phyloP scores from a whole-genome alignment of 2,329 filamentous ascomycete genomes.

The Pestalotiopsis sp. region DNA sequence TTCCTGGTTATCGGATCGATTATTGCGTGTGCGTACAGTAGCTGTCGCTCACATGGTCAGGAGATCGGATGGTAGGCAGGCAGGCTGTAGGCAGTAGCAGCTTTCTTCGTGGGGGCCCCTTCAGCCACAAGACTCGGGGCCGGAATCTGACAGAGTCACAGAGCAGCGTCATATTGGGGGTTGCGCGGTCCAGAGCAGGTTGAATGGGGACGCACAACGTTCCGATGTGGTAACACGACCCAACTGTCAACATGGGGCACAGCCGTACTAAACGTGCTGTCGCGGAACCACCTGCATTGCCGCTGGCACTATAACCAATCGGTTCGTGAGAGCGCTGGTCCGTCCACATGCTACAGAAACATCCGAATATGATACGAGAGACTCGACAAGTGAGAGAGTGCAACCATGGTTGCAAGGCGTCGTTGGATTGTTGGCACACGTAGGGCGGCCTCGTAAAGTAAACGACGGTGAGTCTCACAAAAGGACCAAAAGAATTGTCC shows the following conservation, averaged over 20 bases:
- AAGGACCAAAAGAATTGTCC: not conserved
- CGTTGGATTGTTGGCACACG: not conserved
- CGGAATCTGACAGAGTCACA: not conserved
- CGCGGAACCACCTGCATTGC: conserved; percentile 1
- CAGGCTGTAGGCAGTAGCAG: not conserved
- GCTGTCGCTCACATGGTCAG: conserved; percentile 1
- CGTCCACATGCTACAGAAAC: not conserved
- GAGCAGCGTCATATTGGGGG: not conserved
- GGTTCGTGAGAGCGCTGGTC: not conserved
- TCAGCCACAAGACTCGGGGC: not conserved
- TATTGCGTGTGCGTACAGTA: not conserved
- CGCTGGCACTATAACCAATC: not conserved
- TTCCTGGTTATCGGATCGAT: not conserved
- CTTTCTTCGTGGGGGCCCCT: not conserved
- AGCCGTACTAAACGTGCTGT: conserved; percentile 4
- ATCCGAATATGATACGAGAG: too few relatives aligned
- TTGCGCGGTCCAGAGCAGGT: not conserved
- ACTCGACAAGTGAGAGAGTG: not conserved
- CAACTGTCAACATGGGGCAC: conserved; percentile 4
- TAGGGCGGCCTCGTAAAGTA: not conserved
- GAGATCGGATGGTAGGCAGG: not conserved
- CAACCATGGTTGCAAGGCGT: not conserved
- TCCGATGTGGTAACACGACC: conserved; percentile 8
- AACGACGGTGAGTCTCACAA: not conserved
- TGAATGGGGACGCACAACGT: not conserved